Evolutionary conservation across 208 protist genomes (phyloP).

Genomic region (Leishmania tropica): DNA sequence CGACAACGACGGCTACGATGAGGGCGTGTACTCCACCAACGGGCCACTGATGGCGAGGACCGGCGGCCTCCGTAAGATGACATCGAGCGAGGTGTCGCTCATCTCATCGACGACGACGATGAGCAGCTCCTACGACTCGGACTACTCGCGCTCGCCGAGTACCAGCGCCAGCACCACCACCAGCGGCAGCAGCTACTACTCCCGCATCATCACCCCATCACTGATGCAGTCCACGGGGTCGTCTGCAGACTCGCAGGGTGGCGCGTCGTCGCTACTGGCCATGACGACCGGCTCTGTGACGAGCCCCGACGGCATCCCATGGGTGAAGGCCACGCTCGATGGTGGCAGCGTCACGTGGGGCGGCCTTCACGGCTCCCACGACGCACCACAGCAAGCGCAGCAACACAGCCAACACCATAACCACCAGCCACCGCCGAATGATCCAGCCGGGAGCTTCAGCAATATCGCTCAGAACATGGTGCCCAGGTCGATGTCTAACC

Average conservation of each 20-base stretch:
- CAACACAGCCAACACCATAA: neutral
- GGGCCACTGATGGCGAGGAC: neutral
- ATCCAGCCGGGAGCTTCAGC: slow-evolving; percentile 13
- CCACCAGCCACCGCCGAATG: neutral
- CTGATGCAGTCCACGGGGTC: neutral
- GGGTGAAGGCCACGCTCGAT: neutral
- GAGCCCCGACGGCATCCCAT: slow-evolving; percentile 2
- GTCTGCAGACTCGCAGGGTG: neutral
- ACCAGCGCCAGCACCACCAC: slow-evolving; percentile 7
- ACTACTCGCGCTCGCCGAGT: neutral
- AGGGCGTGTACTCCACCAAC: neutral
- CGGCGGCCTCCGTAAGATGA: neutral
- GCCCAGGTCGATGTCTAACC: neutral
- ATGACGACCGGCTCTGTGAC: neutral
- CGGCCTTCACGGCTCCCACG: neutral
- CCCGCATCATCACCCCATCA: neutral
- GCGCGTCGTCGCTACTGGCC: slow-evolving; percentile 5
- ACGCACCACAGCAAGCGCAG: neutral
- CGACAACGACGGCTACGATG: neutral
- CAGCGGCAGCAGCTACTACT: slow-evolving; percentile 1
- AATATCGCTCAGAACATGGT: slow-evolving; percentile 6
- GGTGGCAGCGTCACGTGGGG: neutral
- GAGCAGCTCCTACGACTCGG: neutral
- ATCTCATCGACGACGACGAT: neutral
- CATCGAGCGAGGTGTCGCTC: neutral